Evolutionary conservation across 2,329 filamentous ascomycete genomes (phyloP).

Genomic region (Reticulascus tulasneorum): DNA sequence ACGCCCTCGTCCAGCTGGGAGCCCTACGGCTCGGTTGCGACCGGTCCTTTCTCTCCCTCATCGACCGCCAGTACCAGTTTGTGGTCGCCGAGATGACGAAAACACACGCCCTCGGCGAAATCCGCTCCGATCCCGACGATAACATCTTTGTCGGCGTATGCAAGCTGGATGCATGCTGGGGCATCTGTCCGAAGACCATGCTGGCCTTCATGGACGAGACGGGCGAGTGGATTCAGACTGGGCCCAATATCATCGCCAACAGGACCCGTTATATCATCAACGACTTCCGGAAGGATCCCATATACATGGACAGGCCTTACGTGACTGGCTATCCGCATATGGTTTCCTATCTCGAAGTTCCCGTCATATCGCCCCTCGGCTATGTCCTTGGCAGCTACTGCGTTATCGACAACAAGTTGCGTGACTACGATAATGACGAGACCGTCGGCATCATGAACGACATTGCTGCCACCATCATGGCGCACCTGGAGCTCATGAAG

Average conservation of each 20-base stretch:
- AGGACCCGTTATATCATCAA: conserved; percentile 27
- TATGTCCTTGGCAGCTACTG: conserved; percentile 27
- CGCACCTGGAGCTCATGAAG: background rate
- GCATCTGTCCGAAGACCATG: conserved; percentile 26
- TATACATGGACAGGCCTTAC: conserved; percentile 23
- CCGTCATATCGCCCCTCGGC: conserved; percentile 23
- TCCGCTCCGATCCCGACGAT: conserved; percentile 12
- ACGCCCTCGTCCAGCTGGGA: conserved; percentile 36
- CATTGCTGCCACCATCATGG: background rate
- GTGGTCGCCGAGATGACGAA: conserved; percentile 37
- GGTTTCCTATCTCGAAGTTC: conserved; percentile 27
- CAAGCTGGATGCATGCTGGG: conserved; percentile 21
- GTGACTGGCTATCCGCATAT: conserved; percentile 24
- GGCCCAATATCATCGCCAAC: conserved; percentile 22
- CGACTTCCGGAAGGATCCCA: conserved; percentile 21
- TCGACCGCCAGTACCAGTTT: conserved; percentile 35
- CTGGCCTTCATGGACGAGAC: conserved; percentile 23
- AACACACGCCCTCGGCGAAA: conserved; percentile 24
- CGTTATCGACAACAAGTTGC: conserved; percentile 24
- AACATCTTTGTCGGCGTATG: conserved; percentile 17
- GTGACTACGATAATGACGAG: conserved; percentile 2
- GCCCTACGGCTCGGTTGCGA: conserved; percentile 30
- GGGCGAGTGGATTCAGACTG: conserved; percentile 15
- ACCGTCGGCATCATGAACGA: conserved; percentile 1
- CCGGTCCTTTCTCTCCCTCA: conserved; percentile 37